Evolutionary conservation across 139 green algal genomes (phyloP).

Genomic region (Volvox reticuliferus): DNA sequence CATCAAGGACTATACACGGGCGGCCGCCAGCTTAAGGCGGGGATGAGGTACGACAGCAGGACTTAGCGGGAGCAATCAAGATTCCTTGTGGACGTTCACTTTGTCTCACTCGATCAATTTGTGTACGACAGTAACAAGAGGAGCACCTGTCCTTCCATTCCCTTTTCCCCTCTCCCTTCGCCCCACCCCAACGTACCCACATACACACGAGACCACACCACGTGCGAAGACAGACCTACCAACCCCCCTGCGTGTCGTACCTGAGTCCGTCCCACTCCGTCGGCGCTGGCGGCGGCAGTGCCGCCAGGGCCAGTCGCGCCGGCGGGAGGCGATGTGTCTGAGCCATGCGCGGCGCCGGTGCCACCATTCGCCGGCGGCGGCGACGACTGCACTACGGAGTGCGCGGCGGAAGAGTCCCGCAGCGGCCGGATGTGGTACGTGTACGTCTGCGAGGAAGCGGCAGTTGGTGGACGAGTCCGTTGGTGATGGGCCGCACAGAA

Average conservation of each 20-base stretch:
- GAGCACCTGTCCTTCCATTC: too few species aligned
- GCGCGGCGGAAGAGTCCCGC: constrained; percentile 22
- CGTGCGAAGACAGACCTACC: too few species aligned
- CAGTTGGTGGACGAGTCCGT: too few species aligned
- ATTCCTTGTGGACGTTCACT: too few species aligned
- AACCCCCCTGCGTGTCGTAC: not conserved
- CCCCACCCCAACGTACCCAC: not conserved
- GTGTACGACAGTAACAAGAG: too few species aligned
- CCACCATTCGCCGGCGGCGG: not conserved
- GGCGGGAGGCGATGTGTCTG: not conserved
- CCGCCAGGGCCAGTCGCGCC: not conserved
- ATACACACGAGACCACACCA: not conserved
- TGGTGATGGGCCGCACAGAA: too few species aligned
- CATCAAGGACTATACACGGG: too few species aligned
- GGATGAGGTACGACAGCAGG: too few species aligned
- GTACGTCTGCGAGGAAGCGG: constrained; percentile 47
- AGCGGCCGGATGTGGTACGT: constrained; percentile 62
- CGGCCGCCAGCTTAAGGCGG: too few species aligned
- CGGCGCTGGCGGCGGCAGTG: not conserved
- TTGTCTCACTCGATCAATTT: too few species aligned
- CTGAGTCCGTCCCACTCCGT: not conserved
- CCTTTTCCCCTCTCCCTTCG: too few species aligned
- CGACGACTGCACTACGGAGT: not conserved
- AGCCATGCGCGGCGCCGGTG: not conserved
- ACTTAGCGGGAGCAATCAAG: too few species aligned